These are phyloP conservation scores for Pythium pyrilobum DNA, from an alignment of 352 stramenopile genomes.

Conservation along the genomic window DNA sequence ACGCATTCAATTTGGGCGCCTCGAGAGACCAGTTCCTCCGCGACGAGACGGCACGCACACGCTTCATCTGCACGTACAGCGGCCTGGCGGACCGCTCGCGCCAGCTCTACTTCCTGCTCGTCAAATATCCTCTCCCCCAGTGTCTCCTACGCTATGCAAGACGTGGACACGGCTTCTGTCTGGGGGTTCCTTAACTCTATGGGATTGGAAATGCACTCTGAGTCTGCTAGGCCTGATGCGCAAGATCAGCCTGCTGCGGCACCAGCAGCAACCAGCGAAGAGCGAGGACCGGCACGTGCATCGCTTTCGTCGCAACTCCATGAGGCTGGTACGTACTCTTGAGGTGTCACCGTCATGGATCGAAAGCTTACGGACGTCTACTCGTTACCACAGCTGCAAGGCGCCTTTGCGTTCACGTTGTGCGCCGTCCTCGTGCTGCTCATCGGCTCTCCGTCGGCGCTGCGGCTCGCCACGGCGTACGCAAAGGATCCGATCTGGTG, in stretches of 20 bases:
- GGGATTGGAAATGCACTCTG: slow-evolving; percentile 27
- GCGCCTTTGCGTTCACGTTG: slow-evolving; percentile 22
- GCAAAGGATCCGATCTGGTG: slow-evolving; percentile 36
- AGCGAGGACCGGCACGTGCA: slow-evolving; percentile 2
- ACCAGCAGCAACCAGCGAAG: slow-evolving; percentile 7
- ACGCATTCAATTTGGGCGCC: slow-evolving; percentile 46
- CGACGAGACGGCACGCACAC: slow-evolving; percentile 4
- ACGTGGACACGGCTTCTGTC: neutral
- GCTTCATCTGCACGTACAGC: slow-evolving; percentile 50
- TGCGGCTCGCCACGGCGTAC: slow-evolving; percentile 35
- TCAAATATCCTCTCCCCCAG: slow-evolving; percentile 65
- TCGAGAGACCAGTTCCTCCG: slow-evolving; percentile 10
- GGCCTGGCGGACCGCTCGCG: slow-evolving; percentile 43
- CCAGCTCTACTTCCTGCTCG: slow-evolving; percentile 56
- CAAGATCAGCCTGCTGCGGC: slow-evolving; percentile 25
- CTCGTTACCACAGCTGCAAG: slow-evolving; percentile 22
- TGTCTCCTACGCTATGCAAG: no score
- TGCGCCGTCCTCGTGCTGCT: slow-evolving; percentile 33
- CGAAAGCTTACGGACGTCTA: neutral
- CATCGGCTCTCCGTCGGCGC: slow-evolving; percentile 35
- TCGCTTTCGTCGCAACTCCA: slow-evolving; percentile 9
- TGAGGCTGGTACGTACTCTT: slow-evolving; percentile 20
- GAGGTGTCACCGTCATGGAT: neutral
- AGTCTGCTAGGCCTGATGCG: slow-evolving; percentile 46
- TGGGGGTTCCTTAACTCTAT: slow-evolving; percentile 2